Base-by-base conservation (phyloP, 306 rosid genomes). In the Vigna mungo region DNA sequence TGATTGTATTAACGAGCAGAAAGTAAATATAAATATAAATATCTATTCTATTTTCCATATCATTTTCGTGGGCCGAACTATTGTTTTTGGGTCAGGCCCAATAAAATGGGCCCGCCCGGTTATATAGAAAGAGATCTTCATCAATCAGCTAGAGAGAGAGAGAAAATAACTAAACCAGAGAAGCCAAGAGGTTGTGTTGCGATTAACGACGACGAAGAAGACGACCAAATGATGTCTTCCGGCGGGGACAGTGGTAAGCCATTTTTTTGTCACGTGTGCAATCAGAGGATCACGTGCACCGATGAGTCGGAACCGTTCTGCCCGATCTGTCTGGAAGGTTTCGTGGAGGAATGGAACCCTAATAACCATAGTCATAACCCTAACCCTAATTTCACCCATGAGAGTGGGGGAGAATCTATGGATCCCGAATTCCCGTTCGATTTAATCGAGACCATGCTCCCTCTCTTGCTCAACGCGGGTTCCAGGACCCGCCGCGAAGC, bases 201-300 rank as follows among this genome's bases (percentile, higher is more conserved):
- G 66, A 60, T 61, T 32, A 20, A 34, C 68, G 12, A 27, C 32
- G 21, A 60, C 44, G 7, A 56, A 34, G 9, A 37, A 16, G 52
- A 18, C 59, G 41, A 68, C 41, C 51, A 78, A 21, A 82, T 65
- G 82, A 92, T 94, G 98, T 88, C 97, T 83, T 83, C 84, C 58
- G 86, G 55, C 84, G 85, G 27, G 9, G 89, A 64, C 72, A 80
- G 51, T 71, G 75, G 81, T 27, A 30, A 85, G 65, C 78, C 72
- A 2, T 95, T 76, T 81, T 92, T 84, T 84, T 95, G 98, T 81
- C 78, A 95, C 77, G 25, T 86, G 65, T 95, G 98, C 89, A 72
- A 43, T 16, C 82, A 71, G 43, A 85, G 88, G 47, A 87, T 95
- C 20, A 79, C 81, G 11, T 46, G 89, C 44, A 62, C 86, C 48